phyloP scores from a whole-genome alignment of 1,139 yeast genomes.

The Hansenula sp. region DNA sequence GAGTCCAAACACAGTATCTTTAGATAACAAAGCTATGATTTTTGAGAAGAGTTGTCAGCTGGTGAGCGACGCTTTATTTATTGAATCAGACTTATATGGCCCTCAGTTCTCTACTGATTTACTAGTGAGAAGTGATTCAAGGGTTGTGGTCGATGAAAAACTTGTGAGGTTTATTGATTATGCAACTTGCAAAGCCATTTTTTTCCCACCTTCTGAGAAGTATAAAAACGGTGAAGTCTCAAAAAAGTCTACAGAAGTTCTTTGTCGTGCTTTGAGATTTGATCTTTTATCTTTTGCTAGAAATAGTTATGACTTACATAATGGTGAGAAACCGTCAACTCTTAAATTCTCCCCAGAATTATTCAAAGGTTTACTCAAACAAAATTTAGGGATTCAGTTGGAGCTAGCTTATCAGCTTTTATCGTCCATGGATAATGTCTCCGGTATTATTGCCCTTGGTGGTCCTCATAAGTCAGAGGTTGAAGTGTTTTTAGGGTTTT shows the following conservation, averaged over 20 bases:
- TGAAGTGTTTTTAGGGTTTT: conserved; percentile 22
- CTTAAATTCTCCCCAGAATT: conserved; percentile 40
- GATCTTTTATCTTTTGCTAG: conserved; percentile 58
- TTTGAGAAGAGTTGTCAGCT: conserved; percentile 26
- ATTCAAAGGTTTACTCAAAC: conserved; percentile 33
- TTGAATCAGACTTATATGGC: conserved; percentile 24
- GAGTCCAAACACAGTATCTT: conserved; percentile 20
- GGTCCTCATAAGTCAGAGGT: conserved; percentile 26
- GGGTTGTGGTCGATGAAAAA: conserved; percentile 35
- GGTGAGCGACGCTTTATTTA: conserved; percentile 23
- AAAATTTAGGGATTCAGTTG: conserved; percentile 36
- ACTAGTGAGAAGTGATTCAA: conserved; percentile 39
- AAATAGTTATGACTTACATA: conserved; percentile 41
- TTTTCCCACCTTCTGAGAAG: conserved; percentile 28
- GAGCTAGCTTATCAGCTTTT: conserved; percentile 38
- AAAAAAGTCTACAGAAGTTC: conserved; percentile 37
- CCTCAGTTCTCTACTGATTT: conserved; percentile 33
- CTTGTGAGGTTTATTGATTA: conserved; percentile 37
- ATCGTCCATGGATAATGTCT: conserved; percentile 39
- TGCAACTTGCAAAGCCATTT: conserved; percentile 26
- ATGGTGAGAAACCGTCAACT: conserved; percentile 31
- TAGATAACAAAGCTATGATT: conserved; percentile 20
- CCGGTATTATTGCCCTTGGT: conserved; percentile 33
- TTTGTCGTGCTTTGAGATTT: conserved; percentile 44
- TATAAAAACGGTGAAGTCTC: conserved; percentile 25